Conservation (phyloP, 805 yeast species). For the Sporopachydermia quercuum region DNA sequence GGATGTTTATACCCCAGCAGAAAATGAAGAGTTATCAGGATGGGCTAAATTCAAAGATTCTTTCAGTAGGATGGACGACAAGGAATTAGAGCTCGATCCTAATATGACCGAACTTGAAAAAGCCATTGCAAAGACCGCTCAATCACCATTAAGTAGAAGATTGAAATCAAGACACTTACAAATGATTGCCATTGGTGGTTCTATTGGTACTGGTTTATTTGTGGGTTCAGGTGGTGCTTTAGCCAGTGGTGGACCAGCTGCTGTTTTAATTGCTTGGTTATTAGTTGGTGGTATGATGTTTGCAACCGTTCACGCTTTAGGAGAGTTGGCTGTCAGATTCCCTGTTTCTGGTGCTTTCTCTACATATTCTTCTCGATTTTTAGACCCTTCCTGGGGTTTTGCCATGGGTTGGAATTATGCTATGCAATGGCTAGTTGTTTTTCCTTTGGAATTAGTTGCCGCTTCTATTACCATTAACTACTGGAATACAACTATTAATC, state of each 20-base stretch:
- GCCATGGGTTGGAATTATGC: slow-evolving; percentile 63
- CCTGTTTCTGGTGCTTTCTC: slow-evolving; percentile 52
- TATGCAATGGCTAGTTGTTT: slow-evolving; percentile 46
- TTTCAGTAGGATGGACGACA: slow-evolving; percentile 26
- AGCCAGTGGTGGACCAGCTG: slow-evolving; percentile 49
- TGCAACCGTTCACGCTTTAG: slow-evolving; percentile 45
- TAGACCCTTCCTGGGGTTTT: slow-evolving; percentile 57
- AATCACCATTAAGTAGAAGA: slow-evolving; percentile 31
- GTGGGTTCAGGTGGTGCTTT: slow-evolving; percentile 54
- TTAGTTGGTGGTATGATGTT: slow-evolving; percentile 48
- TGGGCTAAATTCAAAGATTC: slow-evolving; percentile 25
- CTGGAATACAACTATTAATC: slow-evolving; percentile 34
- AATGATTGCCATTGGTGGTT: slow-evolving; percentile 64
- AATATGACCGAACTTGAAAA: slow-evolving; percentile 26
- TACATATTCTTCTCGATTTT: slow-evolving; percentile 42
- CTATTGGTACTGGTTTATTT: slow-evolving; percentile 63
- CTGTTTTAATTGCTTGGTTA: slow-evolving; percentile 40
- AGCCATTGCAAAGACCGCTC: slow-evolving; percentile 28
- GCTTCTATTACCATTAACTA: slow-evolving; percentile 41
- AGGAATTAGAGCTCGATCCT: slow-evolving; percentile 20
- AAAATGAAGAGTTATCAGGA: not conserved
- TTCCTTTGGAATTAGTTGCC: slow-evolving; percentile 54
- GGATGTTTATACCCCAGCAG: too few species aligned
- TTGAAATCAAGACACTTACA: slow-evolving; percentile 44
- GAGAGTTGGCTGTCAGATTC: slow-evolving; percentile 55